Conservation (phyloP, 169 alveolate species). For the Theileria parva region DNA sequence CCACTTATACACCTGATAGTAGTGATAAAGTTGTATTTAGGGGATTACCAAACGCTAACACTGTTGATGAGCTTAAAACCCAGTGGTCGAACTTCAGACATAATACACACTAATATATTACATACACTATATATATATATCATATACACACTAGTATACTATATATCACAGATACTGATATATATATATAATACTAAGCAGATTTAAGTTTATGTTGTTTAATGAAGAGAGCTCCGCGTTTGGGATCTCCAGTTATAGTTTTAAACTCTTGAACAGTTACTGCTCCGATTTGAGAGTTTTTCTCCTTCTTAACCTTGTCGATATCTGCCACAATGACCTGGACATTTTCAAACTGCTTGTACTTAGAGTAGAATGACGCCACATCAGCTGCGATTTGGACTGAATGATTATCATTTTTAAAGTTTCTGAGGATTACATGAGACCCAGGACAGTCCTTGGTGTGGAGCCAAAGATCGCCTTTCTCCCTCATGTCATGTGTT, state of each 20-base stretch:
- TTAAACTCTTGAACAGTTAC: conserved; percentile 65
- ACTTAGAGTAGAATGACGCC: conserved; percentile 74
- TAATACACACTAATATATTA: neutral
- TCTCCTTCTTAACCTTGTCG: conserved; percentile 63
- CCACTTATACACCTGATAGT: neutral
- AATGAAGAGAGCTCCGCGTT: conserved; percentile 40
- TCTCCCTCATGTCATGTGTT: conserved; percentile 66
- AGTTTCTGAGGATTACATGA: conserved; percentile 70
- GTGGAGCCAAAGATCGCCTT: conserved; percentile 77
- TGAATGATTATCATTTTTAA: conserved; percentile 61
- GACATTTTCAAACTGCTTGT: conserved; percentile 39
- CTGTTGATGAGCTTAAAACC: neutral
- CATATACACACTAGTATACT: neutral
- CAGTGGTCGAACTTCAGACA: neutral
- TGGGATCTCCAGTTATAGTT: conserved; percentile 62
- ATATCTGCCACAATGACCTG: conserved; percentile 67
- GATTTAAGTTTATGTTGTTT: conserved; percentile 24
- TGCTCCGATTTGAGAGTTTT: conserved; percentile 70
- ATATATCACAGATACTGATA: neutral
- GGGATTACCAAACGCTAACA: neutral
- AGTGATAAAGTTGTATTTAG: neutral
- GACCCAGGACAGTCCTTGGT: conserved; percentile 77
- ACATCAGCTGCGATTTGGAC: conserved; percentile 77
- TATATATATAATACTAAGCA: neutral
- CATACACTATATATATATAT: too few relatives aligned